Evolutionary conservation across 2,329 filamentous ascomycete species (phyloP).

Genomic region (Raffaelea ambrosiae): DNA sequence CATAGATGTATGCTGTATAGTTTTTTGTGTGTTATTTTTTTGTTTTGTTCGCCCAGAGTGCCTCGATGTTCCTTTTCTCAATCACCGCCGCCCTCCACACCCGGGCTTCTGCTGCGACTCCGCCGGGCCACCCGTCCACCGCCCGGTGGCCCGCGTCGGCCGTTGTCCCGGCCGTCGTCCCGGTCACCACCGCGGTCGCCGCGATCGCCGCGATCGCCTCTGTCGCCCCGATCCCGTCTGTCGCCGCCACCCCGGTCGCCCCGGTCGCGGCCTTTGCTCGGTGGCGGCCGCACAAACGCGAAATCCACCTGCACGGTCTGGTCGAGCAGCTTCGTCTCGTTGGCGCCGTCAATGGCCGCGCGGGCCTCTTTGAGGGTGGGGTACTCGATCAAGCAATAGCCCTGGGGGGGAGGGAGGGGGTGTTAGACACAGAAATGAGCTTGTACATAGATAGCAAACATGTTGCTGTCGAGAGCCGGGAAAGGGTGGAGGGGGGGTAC

Average conservation of each 20-base stretch:
- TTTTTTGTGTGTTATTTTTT: background rate
- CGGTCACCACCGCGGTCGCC: slow-evolving; percentile 14
- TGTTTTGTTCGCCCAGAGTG: slow-evolving; percentile 17
- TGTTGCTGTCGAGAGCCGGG: too few relatives aligned
- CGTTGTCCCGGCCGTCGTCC: slow-evolving; percentile 1
- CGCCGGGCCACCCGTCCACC: slow-evolving; percentile 21
- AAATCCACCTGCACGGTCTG: slow-evolving; percentile 77
- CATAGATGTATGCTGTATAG: too few relatives aligned
- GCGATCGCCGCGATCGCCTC: slow-evolving; percentile 18
- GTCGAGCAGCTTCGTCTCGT: slow-evolving; percentile 69
- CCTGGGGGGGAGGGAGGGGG: slow-evolving; percentile 35
- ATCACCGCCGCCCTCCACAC: slow-evolving; percentile 19
- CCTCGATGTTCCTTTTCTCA: slow-evolving; percentile 8
- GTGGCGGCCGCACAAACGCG: slow-evolving; percentile 74
- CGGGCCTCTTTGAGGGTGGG: slow-evolving; percentile 69
- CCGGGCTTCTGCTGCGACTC: slow-evolving; percentile 39
- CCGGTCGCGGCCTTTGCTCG: slow-evolving; percentile 38
- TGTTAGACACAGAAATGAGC: too few relatives aligned
- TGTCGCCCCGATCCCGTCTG: slow-evolving; percentile 24
- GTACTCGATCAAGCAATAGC: slow-evolving; percentile 80
- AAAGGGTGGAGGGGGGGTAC: slow-evolving; percentile 30
- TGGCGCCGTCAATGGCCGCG: slow-evolving; percentile 73
- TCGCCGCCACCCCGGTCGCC: slow-evolving; percentile 24
- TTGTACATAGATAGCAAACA: too few relatives aligned
- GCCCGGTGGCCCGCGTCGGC: slow-evolving; percentile 22